phyloP scores from a whole-genome alignment of 352 stramenopile species.

The Poterioochromonas sp. region DNA sequence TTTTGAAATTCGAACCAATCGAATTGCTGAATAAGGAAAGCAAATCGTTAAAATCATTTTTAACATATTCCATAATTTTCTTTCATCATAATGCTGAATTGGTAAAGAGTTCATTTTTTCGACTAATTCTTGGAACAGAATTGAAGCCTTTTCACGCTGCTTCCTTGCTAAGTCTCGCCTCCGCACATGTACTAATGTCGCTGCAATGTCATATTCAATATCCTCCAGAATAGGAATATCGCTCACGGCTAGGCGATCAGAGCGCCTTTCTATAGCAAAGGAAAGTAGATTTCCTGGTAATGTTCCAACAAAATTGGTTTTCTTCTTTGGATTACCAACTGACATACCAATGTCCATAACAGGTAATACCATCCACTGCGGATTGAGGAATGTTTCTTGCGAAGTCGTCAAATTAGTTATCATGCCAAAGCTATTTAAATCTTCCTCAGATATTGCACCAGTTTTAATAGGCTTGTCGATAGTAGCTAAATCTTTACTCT shows the following conservation, averaged over 20 bases:
- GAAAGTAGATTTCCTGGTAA: not conserved
- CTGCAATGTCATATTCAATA: not conserved
- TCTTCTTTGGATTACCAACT: not conserved
- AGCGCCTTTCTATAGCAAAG: not conserved
- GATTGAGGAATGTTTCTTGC: not conserved
- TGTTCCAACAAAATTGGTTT: not conserved
- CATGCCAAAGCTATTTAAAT: not conserved
- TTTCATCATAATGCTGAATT: too few species aligned
- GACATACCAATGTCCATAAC: not conserved
- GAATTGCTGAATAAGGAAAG: too few species aligned
- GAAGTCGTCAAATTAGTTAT: not conserved
- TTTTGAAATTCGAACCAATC: too few species aligned
- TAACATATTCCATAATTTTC: too few species aligned
- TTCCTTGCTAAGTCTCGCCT: not conserved
- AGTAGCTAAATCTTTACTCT: too few species aligned
- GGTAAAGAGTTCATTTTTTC: too few species aligned
- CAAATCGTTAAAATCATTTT: too few species aligned
- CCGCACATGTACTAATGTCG: not conserved
- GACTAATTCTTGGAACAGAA: not conserved
- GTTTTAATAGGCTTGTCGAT: too few species aligned
- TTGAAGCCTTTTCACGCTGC: not conserved
- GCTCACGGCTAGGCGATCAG: not conserved
- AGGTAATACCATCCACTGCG: not conserved
- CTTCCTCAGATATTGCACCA: too few species aligned
- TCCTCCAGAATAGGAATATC: not conserved